Evolutionary conservation across 768 basidiomycete species (phyloP), one percentile per base, ranked within the genome.

Genomic region (Leucocoprinus leucothites): DNA sequence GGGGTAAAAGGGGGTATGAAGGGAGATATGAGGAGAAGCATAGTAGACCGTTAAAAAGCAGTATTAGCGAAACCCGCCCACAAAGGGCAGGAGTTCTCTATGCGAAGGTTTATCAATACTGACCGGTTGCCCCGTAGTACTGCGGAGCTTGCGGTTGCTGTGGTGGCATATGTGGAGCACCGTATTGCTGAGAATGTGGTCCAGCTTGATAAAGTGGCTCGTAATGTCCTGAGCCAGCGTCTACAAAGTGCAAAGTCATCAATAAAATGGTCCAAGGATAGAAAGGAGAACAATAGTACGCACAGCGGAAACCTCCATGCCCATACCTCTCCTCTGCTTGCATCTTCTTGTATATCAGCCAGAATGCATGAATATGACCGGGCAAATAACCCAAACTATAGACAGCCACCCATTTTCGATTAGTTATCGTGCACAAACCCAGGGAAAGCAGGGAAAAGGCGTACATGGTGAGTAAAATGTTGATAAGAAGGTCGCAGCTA

Each of bases 311-410:
- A 28, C 87, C 87, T 18, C 89, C 90, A 4, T 65, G 70, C 11
- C 92, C 92, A 63, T 90, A 95, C 40, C 76, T 78, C 63, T 91
- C 90, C 63, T 91, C 89, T 0, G 91, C 93, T 62, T 89, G 79
- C 80, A 92, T 92, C 80, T 87, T 89, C 80, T 80, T 87, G 74
- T 93, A 93, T 54, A 94, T 92, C 50, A 95, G 78, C 88, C 88
- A 93, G 73, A 93, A 92, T 1, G 90, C 88, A 65, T 94, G 91
- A 44, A 81, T 71, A 41, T 77, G 74, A n/a, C 80, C 89, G 0
- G 90, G 89, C 51, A 91, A 67, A 68, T 89, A 91, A 4, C 91
- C 91, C 57, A 92, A 78, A 50, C 89, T 89, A 41, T 13, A 44
- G 14, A 14, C 24, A 51, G 1, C 34, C 44, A 24, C 16, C n/a